Evolutionary conservation across 1,284 basidiomycete species (phyloP).

Genomic region (Cutaneotrichosporon arboriforme): DNA sequence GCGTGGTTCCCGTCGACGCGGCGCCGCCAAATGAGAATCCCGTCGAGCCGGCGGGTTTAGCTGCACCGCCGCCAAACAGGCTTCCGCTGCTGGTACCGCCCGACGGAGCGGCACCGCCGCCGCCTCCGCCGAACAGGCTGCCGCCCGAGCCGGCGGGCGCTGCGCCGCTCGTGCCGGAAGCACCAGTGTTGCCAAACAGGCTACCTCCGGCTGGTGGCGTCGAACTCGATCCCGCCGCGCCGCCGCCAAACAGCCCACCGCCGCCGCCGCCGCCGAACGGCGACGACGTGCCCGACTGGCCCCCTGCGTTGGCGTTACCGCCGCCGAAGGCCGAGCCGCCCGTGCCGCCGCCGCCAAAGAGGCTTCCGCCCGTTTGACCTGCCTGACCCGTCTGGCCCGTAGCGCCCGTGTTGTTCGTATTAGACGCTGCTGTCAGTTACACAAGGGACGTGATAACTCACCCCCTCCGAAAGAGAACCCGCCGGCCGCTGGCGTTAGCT

Average conservation of each 20-base stretch:
- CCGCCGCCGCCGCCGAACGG: conserved; percentile 20
- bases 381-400: conserved; percentile 5
- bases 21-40: conserved; percentile 19
- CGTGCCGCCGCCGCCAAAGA: conserved; percentile 11
- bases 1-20: conserved; percentile 6
- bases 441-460: background rate
- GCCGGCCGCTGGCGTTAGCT: conserved; percentile 7
- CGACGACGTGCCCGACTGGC: conserved; percentile 6
- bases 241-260: conserved; percentile 27
- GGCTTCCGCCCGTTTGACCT: background rate
- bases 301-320: conserved; percentile 4
- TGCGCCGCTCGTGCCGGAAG: conserved; percentile 17
- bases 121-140: conserved; percentile 9
- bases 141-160: conserved; percentile 7
- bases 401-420: conserved; percentile 5
- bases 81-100: conserved; percentile 6
- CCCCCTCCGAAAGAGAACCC: conserved; percentile 18
- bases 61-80: conserved; percentile 17
- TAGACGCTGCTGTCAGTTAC: background rate
- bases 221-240: conserved; percentile 7
- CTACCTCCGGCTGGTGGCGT: conserved; percentile 20
- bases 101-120: conserved; percentile 6
- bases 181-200: conserved; percentile 18
- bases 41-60: conserved; percentile 5
- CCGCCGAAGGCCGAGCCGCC: conserved; percentile 11